These are phyloP conservation scores for Lichenothelia convexa DNA, from an alignment of 495 filamentous ascomycete species.

Conservation along the genomic window DNA sequence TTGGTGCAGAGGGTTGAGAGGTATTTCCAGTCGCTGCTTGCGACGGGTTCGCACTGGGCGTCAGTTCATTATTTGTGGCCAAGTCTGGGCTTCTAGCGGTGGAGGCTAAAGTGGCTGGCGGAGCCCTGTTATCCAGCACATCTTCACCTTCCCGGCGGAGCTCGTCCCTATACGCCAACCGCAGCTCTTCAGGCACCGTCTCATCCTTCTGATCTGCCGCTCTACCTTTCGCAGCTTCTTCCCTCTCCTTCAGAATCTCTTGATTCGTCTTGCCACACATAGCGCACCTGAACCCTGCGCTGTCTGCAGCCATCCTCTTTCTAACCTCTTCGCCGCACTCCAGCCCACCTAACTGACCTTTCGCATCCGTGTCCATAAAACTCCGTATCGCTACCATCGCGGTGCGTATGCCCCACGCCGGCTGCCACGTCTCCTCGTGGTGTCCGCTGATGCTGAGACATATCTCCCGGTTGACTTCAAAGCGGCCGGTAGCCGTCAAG, in stretches of 20 bases:
- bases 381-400: constrained; percentile 49
- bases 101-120: not conserved
- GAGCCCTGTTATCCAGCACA: not conserved
- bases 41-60: not conserved
- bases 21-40: not conserved
- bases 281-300: constrained; percentile 41
- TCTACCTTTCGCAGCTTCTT: constrained; percentile 14
- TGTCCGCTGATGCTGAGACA: constrained; percentile 85
- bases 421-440: constrained; percentile 97
- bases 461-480: constrained; percentile 94
- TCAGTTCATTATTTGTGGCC: constrained; percentile 1
- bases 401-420: constrained; percentile 84
- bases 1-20: not conserved
- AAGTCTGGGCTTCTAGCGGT: not conserved
- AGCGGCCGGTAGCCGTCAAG: constrained; percentile 75
- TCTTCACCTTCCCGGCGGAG: constrained; percentile 32
- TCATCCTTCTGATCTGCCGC: constrained; percentile 19
- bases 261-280: constrained; percentile 48
- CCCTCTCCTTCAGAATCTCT: constrained; percentile 42
- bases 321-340: constrained; percentile 48
- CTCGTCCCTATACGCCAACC: constrained; percentile 28
- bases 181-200: constrained; percentile 29
- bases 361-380: constrained; percentile 59
- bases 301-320: constrained; percentile 44
- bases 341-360: constrained; percentile 75